phyloP scores from a whole-genome alignment of 768 basidiomycete genomes.

The Xanthoconium purpureum region DNA sequence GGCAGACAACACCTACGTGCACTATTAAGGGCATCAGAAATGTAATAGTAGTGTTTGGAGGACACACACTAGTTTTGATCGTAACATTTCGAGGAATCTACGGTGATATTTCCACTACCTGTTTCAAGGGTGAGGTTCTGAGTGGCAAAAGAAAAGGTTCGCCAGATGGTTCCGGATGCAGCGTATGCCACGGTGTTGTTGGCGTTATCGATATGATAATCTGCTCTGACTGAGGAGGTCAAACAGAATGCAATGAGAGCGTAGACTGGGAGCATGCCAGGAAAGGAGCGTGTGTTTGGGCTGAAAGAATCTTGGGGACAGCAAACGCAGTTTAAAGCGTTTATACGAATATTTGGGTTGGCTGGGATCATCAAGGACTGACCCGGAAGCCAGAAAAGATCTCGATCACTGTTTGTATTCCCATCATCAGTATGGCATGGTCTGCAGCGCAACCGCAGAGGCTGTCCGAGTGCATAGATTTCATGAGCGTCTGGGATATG shows the following conservation, averaged over 20 bases:
- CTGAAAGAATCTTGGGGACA: no score
- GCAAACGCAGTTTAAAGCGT: not conserved
- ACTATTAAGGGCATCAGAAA: not conserved
- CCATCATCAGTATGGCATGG: no score
- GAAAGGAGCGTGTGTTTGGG: not conserved
- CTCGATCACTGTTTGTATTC: not conserved
- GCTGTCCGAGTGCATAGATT: no score
- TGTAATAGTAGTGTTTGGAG: not conserved
- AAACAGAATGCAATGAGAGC: not conserved
- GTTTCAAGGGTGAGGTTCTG: slow-evolving; percentile 1
- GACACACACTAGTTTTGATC: slow-evolving; percentile 13
- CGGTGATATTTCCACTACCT: not conserved
- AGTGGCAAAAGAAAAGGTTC: not conserved
- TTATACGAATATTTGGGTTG: not conserved
- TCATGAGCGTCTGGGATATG: no score
- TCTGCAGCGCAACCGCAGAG: no score
- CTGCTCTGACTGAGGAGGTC: not conserved
- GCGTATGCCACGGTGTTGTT: slow-evolving; percentile 7
- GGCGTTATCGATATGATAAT: slow-evolving; percentile 16
- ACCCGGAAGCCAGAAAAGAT: not conserved
- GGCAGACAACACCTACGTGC: slow-evolving; percentile 5
- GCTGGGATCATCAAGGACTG: not conserved
- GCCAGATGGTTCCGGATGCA: not conserved
- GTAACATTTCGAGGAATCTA: slow-evolving; percentile 16
- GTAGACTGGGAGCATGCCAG: not conserved